Conservation (phyloP, 1,139 yeast species). For the Candida pseudoviswanathii region DNA sequence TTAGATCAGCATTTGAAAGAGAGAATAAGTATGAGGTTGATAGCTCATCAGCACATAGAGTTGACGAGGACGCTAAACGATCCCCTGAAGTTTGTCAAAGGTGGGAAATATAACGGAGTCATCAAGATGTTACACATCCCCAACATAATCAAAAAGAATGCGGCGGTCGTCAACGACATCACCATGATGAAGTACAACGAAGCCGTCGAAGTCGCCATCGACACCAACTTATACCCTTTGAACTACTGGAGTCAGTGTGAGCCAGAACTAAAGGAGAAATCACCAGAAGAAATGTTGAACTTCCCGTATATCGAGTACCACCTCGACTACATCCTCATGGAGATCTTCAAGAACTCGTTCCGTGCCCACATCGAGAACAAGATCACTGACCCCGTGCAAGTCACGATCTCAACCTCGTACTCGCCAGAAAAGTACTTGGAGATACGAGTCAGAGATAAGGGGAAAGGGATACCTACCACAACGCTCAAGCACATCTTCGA, state of each 20-base stretch:
- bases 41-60: constrained; percentile 82
- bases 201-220: constrained; percentile 60
- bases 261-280: constrained; percentile 22
- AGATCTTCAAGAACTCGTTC: constrained; percentile 82
- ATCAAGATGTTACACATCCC: constrained; percentile 65
- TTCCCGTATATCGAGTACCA: constrained; percentile 88
- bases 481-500: constrained; percentile 71
- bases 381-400: constrained; percentile 60
- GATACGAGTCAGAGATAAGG: constrained; percentile 79
- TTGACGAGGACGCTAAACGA: constrained; percentile 43
- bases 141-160: constrained; percentile 60
- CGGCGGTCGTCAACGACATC: constrained; percentile 78
- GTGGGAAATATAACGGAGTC: constrained; percentile 65
- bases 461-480: constrained; percentile 81
- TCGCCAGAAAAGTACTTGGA: constrained; percentile 45
- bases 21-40: constrained; percentile 79
- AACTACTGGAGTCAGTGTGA: constrained; percentile 39
- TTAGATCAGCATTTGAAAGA: constrained; percentile 80
- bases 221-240: constrained; percentile 38
- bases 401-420: constrained; percentile 64
- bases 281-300: constrained; percentile 23
- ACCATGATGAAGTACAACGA: constrained; percentile 82
- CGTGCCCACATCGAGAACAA: constrained; percentile 80
- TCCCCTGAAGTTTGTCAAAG: constrained; percentile 25
- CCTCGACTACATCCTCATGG: constrained; percentile 83